Evolutionary conservation across 1,139 yeast species (phyloP), one percentile per base, ranked within the genome.

Genomic region (Geotrichum carabidarum): DNA sequence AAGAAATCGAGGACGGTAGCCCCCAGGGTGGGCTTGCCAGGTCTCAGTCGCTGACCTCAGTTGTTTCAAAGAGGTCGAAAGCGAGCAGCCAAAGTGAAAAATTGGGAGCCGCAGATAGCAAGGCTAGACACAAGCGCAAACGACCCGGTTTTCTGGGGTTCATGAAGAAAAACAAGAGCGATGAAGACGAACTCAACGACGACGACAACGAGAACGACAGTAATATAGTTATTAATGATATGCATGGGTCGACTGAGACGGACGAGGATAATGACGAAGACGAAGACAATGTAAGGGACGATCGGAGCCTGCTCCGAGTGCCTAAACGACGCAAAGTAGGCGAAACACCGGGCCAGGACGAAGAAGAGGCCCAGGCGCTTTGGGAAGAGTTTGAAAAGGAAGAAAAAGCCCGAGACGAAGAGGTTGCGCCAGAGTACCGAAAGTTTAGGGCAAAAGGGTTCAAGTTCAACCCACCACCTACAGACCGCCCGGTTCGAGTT

Each of bases 401-500:
- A 9, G 94, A 86, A 64, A 71, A 69, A 55, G 74, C 75, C 59
- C 76, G 78, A 57, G 90, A 84, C 61, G 81, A 71, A 8, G 79
- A 74, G 60, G 71, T 85, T 49, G 89, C 64, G 12, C 68, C 63
- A 5, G 60, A 68, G 54, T 68, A 68, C 59, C 67, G 74, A 38
- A 65, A 66, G 59, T 68, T 68, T 61, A 61, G 75, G 12, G 74
- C 74, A 6, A 57, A 68, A 27, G 74, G 74, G 32, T 71, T 63
- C 62, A 62, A 73, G 61, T 82, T 93, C 71, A 89, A 88, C 63
- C 63, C 84, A 31, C 99, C 99, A 3, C 95, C 97, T 1, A 74
- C 71, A 12, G 95, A 86, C 67, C 78, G 97, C 58, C 93, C 96
- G 0, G 82, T 93, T 37, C 79, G 99, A 59, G 80, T 93, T 27